These are phyloP conservation scores for Aristolochia contorta DNA, from an alignment of 164 flowering plant species.

Conservation along the genomic window DNA sequence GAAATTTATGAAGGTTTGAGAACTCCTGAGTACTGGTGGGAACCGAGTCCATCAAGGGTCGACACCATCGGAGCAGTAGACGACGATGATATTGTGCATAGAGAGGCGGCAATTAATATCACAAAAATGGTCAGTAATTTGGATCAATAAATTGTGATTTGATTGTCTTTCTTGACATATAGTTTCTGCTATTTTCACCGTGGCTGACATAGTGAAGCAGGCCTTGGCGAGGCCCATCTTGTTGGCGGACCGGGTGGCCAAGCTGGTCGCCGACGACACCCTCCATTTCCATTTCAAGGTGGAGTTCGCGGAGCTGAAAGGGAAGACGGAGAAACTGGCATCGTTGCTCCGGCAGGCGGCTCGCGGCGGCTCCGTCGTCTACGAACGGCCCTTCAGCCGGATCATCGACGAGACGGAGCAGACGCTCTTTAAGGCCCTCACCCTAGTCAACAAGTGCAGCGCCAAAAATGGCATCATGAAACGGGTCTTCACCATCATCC, in stretches of 20 bases:
- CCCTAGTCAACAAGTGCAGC: constrained; percentile 58
- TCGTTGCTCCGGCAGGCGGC: constrained; percentile 72
- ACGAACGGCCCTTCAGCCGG: constrained; percentile 80
- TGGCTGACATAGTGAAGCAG: constrained; percentile 67
- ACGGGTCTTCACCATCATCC: no score
- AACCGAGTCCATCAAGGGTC: no score
- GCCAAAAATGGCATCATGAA: constrained; percentile 44
- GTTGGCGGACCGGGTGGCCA: constrained; percentile 60
- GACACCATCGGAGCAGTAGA: no score
- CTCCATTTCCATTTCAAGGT: constrained; percentile 37
- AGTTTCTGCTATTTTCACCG: constrained; percentile 15
- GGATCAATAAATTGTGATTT: no score
- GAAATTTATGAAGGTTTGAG: no score
- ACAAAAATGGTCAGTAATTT: no score
- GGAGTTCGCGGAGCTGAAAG: constrained; percentile 57
- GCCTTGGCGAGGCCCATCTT: constrained; percentile 58
- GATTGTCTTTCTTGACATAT: no score
- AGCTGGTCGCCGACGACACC: constrained; percentile 45
- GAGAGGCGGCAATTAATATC: no score
- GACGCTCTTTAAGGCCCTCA: constrained; percentile 59
- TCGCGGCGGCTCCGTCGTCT: constrained; percentile 53
- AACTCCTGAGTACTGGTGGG: no score
- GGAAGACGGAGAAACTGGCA: constrained; percentile 64
- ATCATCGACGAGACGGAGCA: no score
- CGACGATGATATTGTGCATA: no score